Conservation (phyloP, 1,139 yeast genomes). For the Hyphopichia pseudoburtonii region DNA sequence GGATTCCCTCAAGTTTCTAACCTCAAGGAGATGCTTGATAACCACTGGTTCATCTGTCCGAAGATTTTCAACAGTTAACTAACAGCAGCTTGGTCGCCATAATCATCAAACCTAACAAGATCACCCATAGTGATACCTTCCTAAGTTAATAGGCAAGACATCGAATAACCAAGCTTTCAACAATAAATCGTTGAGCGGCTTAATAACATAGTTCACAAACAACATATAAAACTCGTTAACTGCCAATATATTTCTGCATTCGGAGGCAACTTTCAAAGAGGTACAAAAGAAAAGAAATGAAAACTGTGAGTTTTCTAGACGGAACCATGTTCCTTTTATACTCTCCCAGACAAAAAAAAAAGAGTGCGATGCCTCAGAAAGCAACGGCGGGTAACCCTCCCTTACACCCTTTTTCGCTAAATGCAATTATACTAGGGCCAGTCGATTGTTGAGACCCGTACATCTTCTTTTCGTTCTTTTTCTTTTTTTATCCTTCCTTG, state of each 20-base stretch:
- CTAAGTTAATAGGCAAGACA: constrained; percentile 55
- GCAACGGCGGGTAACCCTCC: constrained; percentile 4
- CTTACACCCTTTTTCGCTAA: too few relatives aligned
- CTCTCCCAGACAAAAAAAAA: too few relatives aligned
- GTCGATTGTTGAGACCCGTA: too few relatives aligned
- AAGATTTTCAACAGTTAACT: constrained; percentile 34
- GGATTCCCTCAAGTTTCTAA: constrained; percentile 48
- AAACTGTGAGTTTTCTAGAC: constrained; percentile 1
- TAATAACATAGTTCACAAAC: constrained; percentile 3
- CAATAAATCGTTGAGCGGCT: constrained; percentile 11
- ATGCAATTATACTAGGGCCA: too few relatives aligned
- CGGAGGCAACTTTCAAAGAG: constrained; percentile 44
- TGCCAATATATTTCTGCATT: constrained; percentile 31
- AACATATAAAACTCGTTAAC: constrained; percentile 15
- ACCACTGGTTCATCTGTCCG: constrained; percentile 52
- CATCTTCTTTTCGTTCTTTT: too few relatives aligned
- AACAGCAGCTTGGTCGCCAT: constrained; percentile 22
- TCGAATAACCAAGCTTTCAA: constrained; percentile 15
- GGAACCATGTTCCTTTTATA: too few relatives aligned
- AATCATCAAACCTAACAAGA: constrained; percentile 14
- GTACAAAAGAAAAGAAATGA: constrained; percentile 13
- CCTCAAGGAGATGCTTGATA: constrained; percentile 48
- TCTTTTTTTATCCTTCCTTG: too few relatives aligned
- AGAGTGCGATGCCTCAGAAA: too few relatives aligned
- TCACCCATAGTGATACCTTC: constrained; percentile 25